Evolutionary conservation across 306 rosid genomes (phyloP), one percentile per base, ranked within the genome.

Genomic region (Cicer chorassanicum): DNA sequence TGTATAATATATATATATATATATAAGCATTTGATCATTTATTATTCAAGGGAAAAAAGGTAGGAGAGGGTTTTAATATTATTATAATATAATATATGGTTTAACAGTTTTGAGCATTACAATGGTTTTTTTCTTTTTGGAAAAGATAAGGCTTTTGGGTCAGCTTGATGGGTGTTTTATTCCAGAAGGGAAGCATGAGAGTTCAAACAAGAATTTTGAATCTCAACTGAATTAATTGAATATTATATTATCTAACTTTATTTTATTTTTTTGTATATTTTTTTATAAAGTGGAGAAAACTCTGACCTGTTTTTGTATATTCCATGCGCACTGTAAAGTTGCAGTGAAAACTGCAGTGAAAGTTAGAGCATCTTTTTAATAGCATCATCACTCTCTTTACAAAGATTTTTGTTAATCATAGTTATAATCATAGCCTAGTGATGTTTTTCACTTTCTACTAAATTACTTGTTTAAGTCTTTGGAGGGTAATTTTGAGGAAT

Each of bases 251-350:
- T 55, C 34, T 29, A 3, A 29, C 36, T 81, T 9, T 16, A 3
- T 63, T n/a, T 12, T 7, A 9, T 43, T 43, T 43, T 82, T 51
- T 69, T 65, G 70, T 80, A 70, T 87, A 78, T 61, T 77, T 85
- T 80, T 83, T 18, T 29, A 29, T 29, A 29, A 75, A 86, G 93
- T 86, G 90, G 91, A 90, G 75, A 89, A 87, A 73, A 86, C 79
- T 90, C 96, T 88, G 94, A 87, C 91, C 82, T 71, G 82, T 83
- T 91, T 91, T 90, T 83, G 81, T 41, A 81, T 75, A 85, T 82
- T 83, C 90, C 98, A 91, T 91, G 97, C 94, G 96, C 98, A 88
- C 92, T 83, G 90, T 82, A 89, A 88, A 89, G 89, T 84, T 88
- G 72, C 87, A 82, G 81, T 68, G 74, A 77, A 80, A 78, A 80